Conservation (phyloP, 257 asterid genomes). For the Voacanga thouarsii region DNA sequence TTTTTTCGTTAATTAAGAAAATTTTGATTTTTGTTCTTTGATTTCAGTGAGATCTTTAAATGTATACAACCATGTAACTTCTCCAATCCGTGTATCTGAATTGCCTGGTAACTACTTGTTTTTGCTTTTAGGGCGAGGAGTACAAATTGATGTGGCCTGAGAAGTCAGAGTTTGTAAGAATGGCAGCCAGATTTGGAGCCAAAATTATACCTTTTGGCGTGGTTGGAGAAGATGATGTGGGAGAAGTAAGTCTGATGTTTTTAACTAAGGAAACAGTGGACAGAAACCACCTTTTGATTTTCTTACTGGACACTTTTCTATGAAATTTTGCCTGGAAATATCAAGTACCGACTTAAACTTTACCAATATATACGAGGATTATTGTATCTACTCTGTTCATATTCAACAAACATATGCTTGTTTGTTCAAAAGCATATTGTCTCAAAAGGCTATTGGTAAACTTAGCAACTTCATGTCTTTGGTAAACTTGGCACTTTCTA, state of each 20-base stretch:
- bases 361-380: neutral
- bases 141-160: slow-evolving; percentile 92
- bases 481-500: too few relatives aligned
- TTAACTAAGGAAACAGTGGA: too few relatives aligned
- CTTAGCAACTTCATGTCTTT: neutral
- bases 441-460: neutral
- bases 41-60: neutral
- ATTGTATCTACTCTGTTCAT: neutral
- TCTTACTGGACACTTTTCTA: too few relatives aligned
- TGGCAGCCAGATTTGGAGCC: slow-evolving; percentile 93
- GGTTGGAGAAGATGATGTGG: slow-evolving; percentile 88
- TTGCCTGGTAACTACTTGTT: too few relatives aligned
- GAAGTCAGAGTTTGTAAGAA: slow-evolving; percentile 82
- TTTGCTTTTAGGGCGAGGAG: slow-evolving; percentile 68
- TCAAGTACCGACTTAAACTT: too few relatives aligned
- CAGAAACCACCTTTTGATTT: too few relatives aligned
- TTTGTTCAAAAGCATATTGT: neutral
- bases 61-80: neutral
- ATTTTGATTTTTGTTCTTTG: neutral
- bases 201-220: slow-evolving; percentile 84
- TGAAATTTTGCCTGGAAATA: too few relatives aligned
- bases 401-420: neutral
- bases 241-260: slow-evolving; percentile 44
- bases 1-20: too few relatives aligned
- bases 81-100: neutral